phyloP scores from a whole-genome alignment of 2,329 filamentous ascomycete genomes.

The Claviceps africana region DNA sequence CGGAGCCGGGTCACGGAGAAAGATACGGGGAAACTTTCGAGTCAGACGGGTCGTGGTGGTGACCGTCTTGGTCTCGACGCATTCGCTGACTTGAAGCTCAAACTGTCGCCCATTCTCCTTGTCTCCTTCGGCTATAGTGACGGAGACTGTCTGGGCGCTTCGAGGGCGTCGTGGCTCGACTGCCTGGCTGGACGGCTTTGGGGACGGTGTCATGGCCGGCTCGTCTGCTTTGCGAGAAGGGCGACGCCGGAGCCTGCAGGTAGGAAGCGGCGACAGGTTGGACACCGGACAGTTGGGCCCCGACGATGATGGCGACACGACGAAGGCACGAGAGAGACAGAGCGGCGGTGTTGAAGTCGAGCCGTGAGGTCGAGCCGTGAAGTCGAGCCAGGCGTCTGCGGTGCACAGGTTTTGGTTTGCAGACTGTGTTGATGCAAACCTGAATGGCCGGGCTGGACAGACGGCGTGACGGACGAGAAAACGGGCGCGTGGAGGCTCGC shows the following conservation, averaged over 20 bases:
- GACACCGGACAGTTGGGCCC: slow-evolving; percentile 3
- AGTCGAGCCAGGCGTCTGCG: not conserved
- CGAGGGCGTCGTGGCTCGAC: slow-evolving; percentile 21
- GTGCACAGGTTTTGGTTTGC: not conserved
- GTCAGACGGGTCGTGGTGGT: slow-evolving; percentile 90
- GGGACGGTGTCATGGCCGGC: slow-evolving; percentile 24
- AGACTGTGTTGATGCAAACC: not conserved
- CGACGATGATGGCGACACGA: not conserved
- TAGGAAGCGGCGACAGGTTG: not conserved
- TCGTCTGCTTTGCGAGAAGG: slow-evolving; percentile 1
- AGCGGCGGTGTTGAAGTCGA: not conserved
- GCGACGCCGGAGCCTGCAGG: slow-evolving; percentile 7
- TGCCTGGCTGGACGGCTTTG: slow-evolving; percentile 20
- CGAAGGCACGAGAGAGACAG: not conserved
- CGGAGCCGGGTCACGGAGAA: slow-evolving; percentile 58
- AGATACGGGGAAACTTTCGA: slow-evolving; percentile 69
- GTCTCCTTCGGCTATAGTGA: slow-evolving; percentile 31
- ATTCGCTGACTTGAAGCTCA: slow-evolving; percentile 48
- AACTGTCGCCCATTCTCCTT: slow-evolving; percentile 23
- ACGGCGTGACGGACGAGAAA: slow-evolving; percentile 1
- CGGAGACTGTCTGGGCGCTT: slow-evolving; percentile 28
- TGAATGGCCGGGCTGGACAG: not conserved
- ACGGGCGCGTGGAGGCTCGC: slow-evolving; percentile 9
- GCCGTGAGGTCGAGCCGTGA: too few relatives aligned
- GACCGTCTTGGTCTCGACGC: slow-evolving; percentile 56